A percentile compares a stretch with the other conserved stretches of the same genome.
Conservation (phyloP, 1,139 yeast species). For the Hemisphaericaspora xylanilytica region DNA sequence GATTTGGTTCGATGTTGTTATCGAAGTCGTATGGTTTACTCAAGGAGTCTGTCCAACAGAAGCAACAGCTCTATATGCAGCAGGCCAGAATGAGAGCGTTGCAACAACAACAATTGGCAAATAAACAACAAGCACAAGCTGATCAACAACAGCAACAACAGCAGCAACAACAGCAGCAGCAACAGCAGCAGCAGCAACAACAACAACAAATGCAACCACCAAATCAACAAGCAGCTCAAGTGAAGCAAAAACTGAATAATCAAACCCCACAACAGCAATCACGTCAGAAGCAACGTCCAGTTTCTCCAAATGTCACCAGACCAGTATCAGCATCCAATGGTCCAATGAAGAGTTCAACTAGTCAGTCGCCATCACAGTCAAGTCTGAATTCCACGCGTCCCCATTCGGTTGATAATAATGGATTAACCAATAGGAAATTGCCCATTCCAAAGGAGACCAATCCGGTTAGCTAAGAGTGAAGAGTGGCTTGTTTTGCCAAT, state of each 20-base stretch:
- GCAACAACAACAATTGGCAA: slow-evolving; percentile 38
- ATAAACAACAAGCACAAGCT: slow-evolving; percentile 24
- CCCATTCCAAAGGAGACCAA: neutral
- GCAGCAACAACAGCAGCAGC: slow-evolving; percentile 13
- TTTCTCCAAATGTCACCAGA: neutral
- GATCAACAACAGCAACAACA: slow-evolving; percentile 35
- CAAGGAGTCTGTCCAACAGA: slow-evolving; percentile 50
- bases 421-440: neutral
- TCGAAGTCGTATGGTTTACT: slow-evolving; percentile 79
- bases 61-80: slow-evolving; percentile 42
- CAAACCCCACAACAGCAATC: neutral
- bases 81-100: slow-evolving; percentile 48
- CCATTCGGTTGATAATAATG: neutral
- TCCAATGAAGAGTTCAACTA: neutral
- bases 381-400: slow-evolving; percentile 2
- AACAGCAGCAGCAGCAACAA: no score
- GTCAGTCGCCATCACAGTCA: slow-evolving; percentile 3
- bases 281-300: slow-evolving; percentile 5
- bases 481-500: neutral
- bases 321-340: neutral
- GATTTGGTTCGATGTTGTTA: slow-evolving; percentile 88
- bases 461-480: neutral
- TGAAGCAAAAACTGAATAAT: slow-evolving; percentile 3
- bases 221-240: slow-evolving; percentile 2
- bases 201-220: no score